Percentiles rank a stretch among this genome's conserved stretches.
Conservation (phyloP, 129 eudicot species). For the Pittosporum tobira region DNA sequence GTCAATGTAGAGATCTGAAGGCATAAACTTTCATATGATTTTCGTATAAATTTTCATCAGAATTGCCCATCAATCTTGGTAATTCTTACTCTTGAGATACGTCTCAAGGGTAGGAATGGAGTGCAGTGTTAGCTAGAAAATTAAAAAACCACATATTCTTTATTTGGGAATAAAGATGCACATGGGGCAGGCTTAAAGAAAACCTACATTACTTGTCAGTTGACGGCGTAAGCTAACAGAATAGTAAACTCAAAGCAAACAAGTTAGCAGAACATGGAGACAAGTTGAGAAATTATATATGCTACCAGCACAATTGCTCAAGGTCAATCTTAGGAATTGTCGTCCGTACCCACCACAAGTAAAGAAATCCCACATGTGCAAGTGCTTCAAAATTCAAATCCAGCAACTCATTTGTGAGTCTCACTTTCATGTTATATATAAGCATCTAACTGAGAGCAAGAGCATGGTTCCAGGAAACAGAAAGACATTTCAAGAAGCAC, state of each 20-base stretch:
- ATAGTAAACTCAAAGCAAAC: conserved; percentile 8
- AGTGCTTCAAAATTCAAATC: background rate
- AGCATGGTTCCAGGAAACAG: background rate
- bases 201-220: conserved; percentile 1
- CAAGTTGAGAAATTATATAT: background rate
- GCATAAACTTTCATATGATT: too few species aligned
- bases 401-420: background rate
- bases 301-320: too few species aligned
- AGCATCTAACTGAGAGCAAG: background rate
- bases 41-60: too few species aligned
- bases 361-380: background rate
- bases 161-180: background rate
- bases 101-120: background rate
- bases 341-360: background rate
- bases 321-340: background rate
- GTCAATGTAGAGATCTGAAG: background rate
- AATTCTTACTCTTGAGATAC: too few species aligned
- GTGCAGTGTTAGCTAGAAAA: background rate
- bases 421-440: background rate
- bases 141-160: background rate
- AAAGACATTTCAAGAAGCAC: background rate
- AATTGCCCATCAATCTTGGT: too few species aligned
- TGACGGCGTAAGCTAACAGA: background rate
- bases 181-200: conserved; percentile 2
- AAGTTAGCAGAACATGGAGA: conserved; percentile 4